Conservation (phyloP, 140 eudicot species). For the Ambrosia hybrid region DNA sequence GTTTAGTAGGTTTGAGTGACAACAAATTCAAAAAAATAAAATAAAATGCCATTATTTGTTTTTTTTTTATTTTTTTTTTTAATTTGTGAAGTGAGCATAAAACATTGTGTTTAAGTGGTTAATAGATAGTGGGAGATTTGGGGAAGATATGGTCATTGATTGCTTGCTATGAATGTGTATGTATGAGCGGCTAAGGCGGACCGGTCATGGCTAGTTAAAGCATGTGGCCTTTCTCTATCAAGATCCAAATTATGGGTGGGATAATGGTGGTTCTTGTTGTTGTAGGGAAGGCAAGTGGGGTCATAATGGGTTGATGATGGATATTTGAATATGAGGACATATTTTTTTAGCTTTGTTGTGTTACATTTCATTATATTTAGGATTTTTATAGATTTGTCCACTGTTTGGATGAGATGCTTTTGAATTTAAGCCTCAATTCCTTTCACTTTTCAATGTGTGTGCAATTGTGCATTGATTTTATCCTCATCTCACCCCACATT, state of each 20-base stretch:
- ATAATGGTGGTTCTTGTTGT: conserved; percentile 72
- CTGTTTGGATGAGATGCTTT: conserved; percentile 43
- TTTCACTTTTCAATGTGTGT: conserved; percentile 30
- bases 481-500: conserved; percentile 28
- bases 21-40: too few relatives aligned
- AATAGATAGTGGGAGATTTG: conserved; percentile 12
- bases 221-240: conserved; percentile 44
- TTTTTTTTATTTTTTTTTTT: too few relatives aligned
- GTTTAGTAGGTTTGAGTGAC: too few relatives aligned
- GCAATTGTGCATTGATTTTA: conserved; percentile 19
- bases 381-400: conserved; percentile 30
- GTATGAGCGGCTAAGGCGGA: conserved; percentile 48
- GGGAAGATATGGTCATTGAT: conserved; percentile 36
- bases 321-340: conserved; percentile 35
- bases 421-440: conserved; percentile 42
- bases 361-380: conserved; percentile 37
- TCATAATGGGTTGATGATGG: conserved; percentile 43
- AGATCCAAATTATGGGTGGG: conserved; percentile 52
- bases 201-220: conserved; percentile 29
- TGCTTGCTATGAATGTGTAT: conserved; percentile 36
- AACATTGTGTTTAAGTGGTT: conserved; percentile 1
- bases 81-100: conserved; percentile 16
- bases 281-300: conserved; percentile 30
- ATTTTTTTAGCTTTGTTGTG: conserved; percentile 25
- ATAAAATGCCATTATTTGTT: too few relatives aligned